Evolutionary conservation across 495 filamentous ascomycete genomes (phyloP).

Genomic region (Aspergillus homomorphus): DNA sequence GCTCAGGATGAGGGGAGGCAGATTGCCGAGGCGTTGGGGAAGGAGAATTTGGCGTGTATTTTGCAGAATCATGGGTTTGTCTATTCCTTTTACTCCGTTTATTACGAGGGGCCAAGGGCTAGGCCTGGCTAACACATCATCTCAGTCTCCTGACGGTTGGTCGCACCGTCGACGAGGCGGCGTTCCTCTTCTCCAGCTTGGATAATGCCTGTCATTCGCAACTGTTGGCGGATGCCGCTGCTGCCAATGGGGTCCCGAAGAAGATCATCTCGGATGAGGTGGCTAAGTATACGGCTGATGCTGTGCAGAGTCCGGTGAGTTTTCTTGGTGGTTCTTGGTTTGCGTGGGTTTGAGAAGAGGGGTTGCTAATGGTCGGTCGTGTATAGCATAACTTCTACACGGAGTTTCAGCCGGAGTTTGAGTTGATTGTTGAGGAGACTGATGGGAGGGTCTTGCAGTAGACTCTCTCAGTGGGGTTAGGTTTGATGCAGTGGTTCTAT

Average conservation of each 20-base stretch:
- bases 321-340: constrained; percentile 10
- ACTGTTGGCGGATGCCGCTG: constrained; percentile 61
- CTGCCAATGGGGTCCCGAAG: constrained; percentile 54
- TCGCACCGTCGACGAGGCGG: constrained; percentile 62
- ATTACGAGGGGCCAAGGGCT: not conserved
- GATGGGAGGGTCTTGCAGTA: constrained; percentile 41
- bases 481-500: too few species aligned
- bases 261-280: constrained; percentile 46
- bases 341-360: not conserved
- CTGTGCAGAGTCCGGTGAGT: constrained; percentile 41
- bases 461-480: too few species aligned
- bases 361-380: not conserved
- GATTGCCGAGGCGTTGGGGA: constrained; percentile 58
- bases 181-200: constrained; percentile 64
- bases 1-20: constrained; percentile 58
- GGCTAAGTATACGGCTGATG: constrained; percentile 39
- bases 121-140: constrained; percentile 1
- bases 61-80: constrained; percentile 63
- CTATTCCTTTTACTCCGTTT: not conserved
- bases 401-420: constrained; percentile 47
- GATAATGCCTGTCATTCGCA: constrained; percentile 66
- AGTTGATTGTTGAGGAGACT: constrained; percentile 44
- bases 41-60: constrained; percentile 60
- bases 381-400: constrained; percentile 43
- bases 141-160: constrained; percentile 59